Percentiles rank a stretch among this genome's conserved stretches.
Conservation (phyloP, 352 stramenopile genomes). For the Phytophthora melonis region DNA sequence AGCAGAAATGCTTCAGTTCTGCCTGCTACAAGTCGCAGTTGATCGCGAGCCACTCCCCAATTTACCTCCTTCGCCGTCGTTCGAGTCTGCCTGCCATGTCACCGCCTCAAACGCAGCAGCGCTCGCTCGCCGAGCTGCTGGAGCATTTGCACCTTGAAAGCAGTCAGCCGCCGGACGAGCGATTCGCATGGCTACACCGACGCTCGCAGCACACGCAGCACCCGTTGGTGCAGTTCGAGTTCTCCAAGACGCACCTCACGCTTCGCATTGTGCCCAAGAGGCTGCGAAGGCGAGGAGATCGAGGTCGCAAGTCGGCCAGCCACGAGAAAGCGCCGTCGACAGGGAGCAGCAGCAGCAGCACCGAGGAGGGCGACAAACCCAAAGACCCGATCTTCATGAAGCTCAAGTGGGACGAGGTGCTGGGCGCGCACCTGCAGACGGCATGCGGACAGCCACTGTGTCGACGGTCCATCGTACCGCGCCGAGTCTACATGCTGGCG, state of each 20-base stretch:
- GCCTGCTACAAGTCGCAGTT: background rate
- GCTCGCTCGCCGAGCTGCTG: constrained; percentile 23
- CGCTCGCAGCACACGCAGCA: constrained; percentile 31
- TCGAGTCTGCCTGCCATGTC: constrained; percentile 6
- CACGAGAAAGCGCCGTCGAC: constrained; percentile 13
- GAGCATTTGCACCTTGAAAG: constrained; percentile 34
- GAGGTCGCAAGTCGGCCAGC: background rate
- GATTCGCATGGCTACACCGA: constrained; percentile 30
- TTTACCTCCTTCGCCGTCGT: constrained; percentile 2
- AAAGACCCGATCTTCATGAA: constrained; percentile 20
- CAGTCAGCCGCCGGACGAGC: constrained; percentile 24
- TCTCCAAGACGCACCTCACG: constrained; percentile 26
- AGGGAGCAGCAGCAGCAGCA: constrained; percentile 19
- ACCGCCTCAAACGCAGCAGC: background rate
- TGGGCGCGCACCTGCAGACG: constrained; percentile 57
- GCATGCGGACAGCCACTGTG: constrained; percentile 47
- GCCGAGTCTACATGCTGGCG: constrained; percentile 49
- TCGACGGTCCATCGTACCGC: constrained; percentile 21
- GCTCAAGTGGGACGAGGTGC: constrained; percentile 56
- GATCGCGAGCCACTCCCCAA: constrained; percentile 12
- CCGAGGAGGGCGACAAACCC: constrained; percentile 19
- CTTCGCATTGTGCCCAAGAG: constrained; percentile 22
- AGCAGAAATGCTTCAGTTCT: constrained; percentile 8
- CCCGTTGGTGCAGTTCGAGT: constrained; percentile 32
- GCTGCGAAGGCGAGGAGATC: background rate